These are phyloP conservation scores for Globisporangium rhizosaccharum DNA, from an alignment of 352 stramenopile species.

Conservation along the genomic window DNA sequence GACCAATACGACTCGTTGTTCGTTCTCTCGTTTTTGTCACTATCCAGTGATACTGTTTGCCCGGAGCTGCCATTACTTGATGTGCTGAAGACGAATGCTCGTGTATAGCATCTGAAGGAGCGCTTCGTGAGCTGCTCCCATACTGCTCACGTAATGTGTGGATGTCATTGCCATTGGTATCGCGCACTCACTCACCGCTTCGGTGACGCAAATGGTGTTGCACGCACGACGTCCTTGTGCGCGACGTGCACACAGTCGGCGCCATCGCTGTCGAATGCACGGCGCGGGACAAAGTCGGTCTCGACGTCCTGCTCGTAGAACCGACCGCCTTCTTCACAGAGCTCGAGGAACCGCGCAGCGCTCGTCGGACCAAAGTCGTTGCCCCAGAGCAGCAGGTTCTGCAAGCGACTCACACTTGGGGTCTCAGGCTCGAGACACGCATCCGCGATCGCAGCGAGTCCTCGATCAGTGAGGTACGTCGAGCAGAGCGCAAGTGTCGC, in stretches of 20 bases:
- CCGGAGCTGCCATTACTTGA: too few species aligned
- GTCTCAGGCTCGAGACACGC: slow-evolving; percentile 36
- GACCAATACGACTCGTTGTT: too few species aligned
- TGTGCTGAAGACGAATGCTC: too few species aligned
- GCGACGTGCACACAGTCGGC: slow-evolving; percentile 37
- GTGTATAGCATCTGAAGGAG: too few species aligned
- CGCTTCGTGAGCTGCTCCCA: too few species aligned
- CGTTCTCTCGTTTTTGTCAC: too few species aligned
- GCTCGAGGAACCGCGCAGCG: slow-evolving; percentile 29
- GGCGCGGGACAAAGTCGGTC: slow-evolving; percentile 48
- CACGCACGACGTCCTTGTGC: slow-evolving; percentile 32
- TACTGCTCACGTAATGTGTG: too few species aligned
- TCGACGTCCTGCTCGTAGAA: slow-evolving; percentile 40
- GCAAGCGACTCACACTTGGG: slow-evolving; percentile 20
- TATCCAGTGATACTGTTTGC: too few species aligned
- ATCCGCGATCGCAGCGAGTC: slow-evolving; percentile 29
- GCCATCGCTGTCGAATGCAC: slow-evolving; percentile 15
- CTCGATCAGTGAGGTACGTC: slow-evolving; percentile 53
- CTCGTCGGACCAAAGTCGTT: slow-evolving; percentile 56
- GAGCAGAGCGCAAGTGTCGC: slow-evolving; percentile 45
- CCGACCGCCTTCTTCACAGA: slow-evolving; percentile 24
- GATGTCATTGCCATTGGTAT: too few species aligned
- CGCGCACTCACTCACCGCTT: slow-evolving; percentile 27
- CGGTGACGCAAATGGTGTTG: slow-evolving; percentile 30
- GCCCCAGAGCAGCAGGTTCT: slow-evolving; percentile 54